Conservation (phyloP, 805 yeast genomes). For the Diddensiella transvaalensis region DNA sequence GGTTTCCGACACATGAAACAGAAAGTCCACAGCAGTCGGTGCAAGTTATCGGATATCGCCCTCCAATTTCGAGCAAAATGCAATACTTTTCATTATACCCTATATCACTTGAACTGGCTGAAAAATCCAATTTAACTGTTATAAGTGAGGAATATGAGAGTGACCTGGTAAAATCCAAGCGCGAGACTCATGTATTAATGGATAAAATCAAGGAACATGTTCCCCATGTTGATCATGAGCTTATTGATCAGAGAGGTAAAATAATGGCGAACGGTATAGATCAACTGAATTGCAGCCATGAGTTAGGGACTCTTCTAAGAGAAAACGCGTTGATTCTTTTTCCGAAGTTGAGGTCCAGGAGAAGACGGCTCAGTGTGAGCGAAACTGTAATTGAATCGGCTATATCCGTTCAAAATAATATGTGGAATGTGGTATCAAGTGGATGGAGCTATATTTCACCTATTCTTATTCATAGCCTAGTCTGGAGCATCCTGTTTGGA, state of each 20-base stretch:
- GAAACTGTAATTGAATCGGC: slow-evolving; percentile 18
- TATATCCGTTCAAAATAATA: slow-evolving; percentile 14
- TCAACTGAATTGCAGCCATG: slow-evolving; percentile 36
- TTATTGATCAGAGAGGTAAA: slow-evolving; percentile 1
- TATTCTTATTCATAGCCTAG: slow-evolving; percentile 16
- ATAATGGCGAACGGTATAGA: slow-evolving; percentile 26
- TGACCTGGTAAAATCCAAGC: slow-evolving; percentile 27
- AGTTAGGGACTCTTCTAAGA: slow-evolving; percentile 30
- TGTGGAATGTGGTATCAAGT: slow-evolving; percentile 6
- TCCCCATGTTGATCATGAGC: slow-evolving; percentile 12
- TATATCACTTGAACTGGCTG: slow-evolving; percentile 54
- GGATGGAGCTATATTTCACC: slow-evolving; percentile 16
- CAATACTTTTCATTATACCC: slow-evolving; percentile 79
- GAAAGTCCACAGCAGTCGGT: slow-evolving; percentile 4
- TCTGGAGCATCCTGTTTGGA: slow-evolving; percentile 24
- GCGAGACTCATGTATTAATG: slow-evolving; percentile 20
- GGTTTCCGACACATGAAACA: slow-evolving; percentile 12
- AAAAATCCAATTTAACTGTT: slow-evolving; percentile 25
- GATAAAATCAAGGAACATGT: slow-evolving; percentile 23
- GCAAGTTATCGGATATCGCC: slow-evolving; percentile 53
- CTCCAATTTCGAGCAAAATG: slow-evolving; percentile 67
- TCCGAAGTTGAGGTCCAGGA: slow-evolving; percentile 22
- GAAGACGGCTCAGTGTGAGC: slow-evolving; percentile 27
- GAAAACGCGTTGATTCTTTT: slow-evolving; percentile 27
- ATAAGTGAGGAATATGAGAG: slow-evolving; percentile 28